These are phyloP conservation scores for Pichia sp. DNA, from an alignment of 1,139 yeast genomes.

Conservation along the genomic window DNA sequence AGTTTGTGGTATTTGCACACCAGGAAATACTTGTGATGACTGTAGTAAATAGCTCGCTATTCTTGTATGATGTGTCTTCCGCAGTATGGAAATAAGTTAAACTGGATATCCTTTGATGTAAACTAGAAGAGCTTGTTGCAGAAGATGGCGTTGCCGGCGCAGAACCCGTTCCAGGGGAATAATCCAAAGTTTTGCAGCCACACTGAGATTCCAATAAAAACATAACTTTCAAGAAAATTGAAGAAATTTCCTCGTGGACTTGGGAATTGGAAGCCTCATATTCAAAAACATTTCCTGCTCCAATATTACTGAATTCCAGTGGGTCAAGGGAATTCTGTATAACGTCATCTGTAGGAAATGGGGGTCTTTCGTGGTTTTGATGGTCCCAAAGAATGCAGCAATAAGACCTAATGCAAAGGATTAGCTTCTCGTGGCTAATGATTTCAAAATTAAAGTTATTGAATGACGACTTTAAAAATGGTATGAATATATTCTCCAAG, in stretches of 20 bases:
- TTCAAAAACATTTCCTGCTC: constrained; percentile 34
- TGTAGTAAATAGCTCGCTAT: constrained; percentile 63
- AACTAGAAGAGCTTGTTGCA: constrained; percentile 22
- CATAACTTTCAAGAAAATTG: constrained; percentile 55
- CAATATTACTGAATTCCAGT: constrained; percentile 29
- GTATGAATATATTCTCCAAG: constrained; percentile 70
- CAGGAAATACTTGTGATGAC: constrained; percentile 44
- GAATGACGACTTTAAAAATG: constrained; percentile 51
- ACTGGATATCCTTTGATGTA: constrained; percentile 26
- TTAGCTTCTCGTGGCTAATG: constrained; percentile 63
- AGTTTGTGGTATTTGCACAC: constrained; percentile 25
- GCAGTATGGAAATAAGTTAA: constrained; percentile 26
- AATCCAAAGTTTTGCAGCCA: constrained; percentile 39
- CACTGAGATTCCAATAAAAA: constrained; percentile 56
- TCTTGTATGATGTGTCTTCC: constrained; percentile 30
- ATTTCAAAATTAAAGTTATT: constrained; percentile 57
- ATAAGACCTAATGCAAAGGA: constrained; percentile 68
- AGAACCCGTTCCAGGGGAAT: constrained; percentile 12
- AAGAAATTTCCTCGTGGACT: constrained; percentile 72
- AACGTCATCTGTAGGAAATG: constrained; percentile 67
- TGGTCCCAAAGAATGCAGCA: constrained; percentile 62
- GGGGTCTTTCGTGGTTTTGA: constrained; percentile 56
- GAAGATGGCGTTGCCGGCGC: constrained; percentile 24
- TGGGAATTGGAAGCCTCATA: constrained; percentile 44
- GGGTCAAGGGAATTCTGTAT: constrained; percentile 36